Evolutionary conservation across 306 rosid genomes (phyloP), one percentile per base, ranked within the genome.

Genomic region (Cicer chorassanicum): DNA sequence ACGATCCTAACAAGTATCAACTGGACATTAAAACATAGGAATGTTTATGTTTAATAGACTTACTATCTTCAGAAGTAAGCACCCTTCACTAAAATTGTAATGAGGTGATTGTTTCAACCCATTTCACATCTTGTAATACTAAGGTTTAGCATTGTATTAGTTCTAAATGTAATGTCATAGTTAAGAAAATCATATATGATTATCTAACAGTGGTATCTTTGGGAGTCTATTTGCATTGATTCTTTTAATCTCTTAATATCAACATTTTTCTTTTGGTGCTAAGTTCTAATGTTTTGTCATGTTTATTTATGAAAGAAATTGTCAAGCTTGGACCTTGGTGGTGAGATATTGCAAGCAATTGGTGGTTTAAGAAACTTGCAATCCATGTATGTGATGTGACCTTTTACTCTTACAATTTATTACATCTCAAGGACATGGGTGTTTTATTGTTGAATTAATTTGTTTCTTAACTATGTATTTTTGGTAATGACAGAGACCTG

Each of bases 341-440:
- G 98, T 38, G 98, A 88, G 84, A 88, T 93, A 80, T 93, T 97
- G 11, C 84, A 97, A 1, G 89, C 97, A 51, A 75, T 93, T 59
- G 97, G 98, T 44, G 90, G 87, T 68, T 77, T 93, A 67, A 79
- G 83, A 9, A 82, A 87, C 64, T 53, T 93, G 56, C 86, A 83
- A 43, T 88, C 88, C 24, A 67, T 93, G 98, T 93, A 88, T 70
- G 21, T 1, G 21, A 19, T 19, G 83, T 85, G 6, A 16, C 9
- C 36, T 18, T 38, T 16, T 13, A 8, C 65, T 5, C 4, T 54
- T 11, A 8, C 14, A 3, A 24, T 1, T 19, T 19, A 1, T 19
- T 19, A 19, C 1, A 19, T 19, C 21, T 19, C 21, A 19, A 19
- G 21, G 2, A 3, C 4, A 2, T 42, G 1, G 46, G 18, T 8